Evolutionary conservation across 1,139 yeast genomes (phyloP).

Genomic region (Ogataea hybrid): DNA sequence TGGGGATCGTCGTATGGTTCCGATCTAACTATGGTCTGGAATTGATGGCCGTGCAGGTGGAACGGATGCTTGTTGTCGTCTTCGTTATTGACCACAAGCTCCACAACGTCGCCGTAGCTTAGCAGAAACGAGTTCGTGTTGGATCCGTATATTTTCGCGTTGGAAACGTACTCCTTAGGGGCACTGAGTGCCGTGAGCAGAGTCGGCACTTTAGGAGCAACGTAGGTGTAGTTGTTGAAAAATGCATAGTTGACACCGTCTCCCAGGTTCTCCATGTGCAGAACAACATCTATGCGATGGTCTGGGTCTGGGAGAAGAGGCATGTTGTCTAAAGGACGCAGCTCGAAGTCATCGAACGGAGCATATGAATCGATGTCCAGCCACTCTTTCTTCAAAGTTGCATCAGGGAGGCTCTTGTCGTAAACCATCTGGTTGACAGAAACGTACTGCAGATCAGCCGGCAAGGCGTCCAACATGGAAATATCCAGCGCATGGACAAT

Average conservation of each 20-base stretch:
- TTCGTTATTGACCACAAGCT: conserved; percentile 65
- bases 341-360: conserved; percentile 54
- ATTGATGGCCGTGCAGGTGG: conserved; percentile 78
- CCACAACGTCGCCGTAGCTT: conserved; percentile 59
- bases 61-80: conserved; percentile 81
- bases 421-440: conserved; percentile 56
- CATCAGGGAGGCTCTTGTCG: conserved; percentile 33
- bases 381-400: conserved; percentile 17
- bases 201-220: conserved; percentile 66
- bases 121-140: conserved; percentile 64
- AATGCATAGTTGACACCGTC: conserved; percentile 76
- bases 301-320: conserved; percentile 58
- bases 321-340: conserved; percentile 44
- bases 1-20: conserved; percentile 51
- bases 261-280: conserved; percentile 65
- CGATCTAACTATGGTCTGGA: conserved; percentile 66
- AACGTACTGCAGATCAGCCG: conserved; percentile 50
- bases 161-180: conserved; percentile 45
- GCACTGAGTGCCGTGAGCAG: conserved; percentile 55
- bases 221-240: conserved; percentile 65
- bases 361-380: conserved; percentile 26
- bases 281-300: conserved; percentile 53
- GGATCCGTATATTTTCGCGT: conserved; percentile 59
- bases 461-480: conserved; percentile 61
- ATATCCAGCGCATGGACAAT: conserved; percentile 62